These are phyloP conservation scores for Fusarium piperis DNA, from an alignment of 2,329 filamentous ascomycete species.

Conservation along the genomic window DNA sequence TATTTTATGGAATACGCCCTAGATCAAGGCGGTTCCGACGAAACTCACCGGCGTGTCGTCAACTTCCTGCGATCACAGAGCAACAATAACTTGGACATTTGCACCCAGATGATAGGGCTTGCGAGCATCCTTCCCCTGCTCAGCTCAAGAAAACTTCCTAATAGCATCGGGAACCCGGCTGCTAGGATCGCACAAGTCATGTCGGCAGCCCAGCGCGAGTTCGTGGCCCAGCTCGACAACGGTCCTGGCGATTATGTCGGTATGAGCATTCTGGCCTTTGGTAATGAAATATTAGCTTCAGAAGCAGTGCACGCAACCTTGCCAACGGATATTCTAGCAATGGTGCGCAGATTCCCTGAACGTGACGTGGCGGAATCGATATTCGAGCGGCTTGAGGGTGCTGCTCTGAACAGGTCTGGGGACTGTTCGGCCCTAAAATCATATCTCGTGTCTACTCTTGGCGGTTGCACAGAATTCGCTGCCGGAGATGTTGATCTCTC, in stretches of 20 bases:
- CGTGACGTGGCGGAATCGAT: not conserved
- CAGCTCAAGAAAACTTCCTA: not conserved
- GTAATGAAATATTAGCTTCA: not conserved
- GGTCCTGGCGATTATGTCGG: not conserved
- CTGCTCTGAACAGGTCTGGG: not conserved
- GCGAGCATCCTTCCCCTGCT: not conserved
- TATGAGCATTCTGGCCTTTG: not conserved
- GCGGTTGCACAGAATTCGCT: not conserved
- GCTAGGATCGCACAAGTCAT: not conserved
- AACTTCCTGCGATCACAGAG: not conserved
- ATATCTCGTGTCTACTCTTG: not conserved
- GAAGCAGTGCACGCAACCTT: not conserved
- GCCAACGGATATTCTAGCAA: not conserved
- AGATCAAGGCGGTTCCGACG: not conserved
- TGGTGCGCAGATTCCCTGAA: not conserved
- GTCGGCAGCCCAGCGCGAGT: not conserved
- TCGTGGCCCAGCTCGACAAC: not conserved
- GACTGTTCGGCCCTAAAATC: not conserved
- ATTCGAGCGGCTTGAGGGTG: not conserved
- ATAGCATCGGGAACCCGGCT: not conserved
- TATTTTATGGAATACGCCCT: not conserved
- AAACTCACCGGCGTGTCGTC: not conserved
- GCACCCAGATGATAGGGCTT: not conserved
- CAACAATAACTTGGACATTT: not conserved
- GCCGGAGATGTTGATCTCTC: not conserved